Evolutionary conservation across 2,329 filamentous ascomycete genomes (phyloP), one percentile per base, ranked within the genome.

Genomic region (Lachnellula arida): DNA sequence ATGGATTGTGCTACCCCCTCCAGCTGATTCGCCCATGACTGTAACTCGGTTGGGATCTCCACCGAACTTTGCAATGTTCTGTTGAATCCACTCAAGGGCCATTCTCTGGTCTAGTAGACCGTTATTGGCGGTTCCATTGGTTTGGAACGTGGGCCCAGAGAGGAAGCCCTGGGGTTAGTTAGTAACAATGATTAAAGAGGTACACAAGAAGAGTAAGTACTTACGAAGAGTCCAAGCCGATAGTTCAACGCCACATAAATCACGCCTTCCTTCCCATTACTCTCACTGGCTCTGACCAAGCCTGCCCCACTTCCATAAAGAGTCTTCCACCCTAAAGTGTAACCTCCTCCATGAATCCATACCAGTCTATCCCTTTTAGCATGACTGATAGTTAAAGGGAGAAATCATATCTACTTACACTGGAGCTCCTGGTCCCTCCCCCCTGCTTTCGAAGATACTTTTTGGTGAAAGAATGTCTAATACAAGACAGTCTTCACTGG

Each of bases 51-150:
- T 65, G 0, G 73, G 68, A 64, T 82, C 76, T 14, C 81, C 81
- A 3, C 81, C 80, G 60, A 84, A 84, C 11, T 74, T 66, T 59
- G 75, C 68, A 47, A 82, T 81, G 59, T 81, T 69, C 42, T 75
- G 64, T 53, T 79, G 74, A 2, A 84, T 74, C 82, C 82, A 85
- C 60, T 82, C 70, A 5, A 85, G 69, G 22, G 79, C 79, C 23
- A 81, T 70, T 12, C 78, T 73, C 63, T 84, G 81, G 56, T 84
- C 80, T 51, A 76, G 71, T 0, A 82, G 68, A 2, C 74, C 80
- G 8, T 73, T 74, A 61, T 82, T 82, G 2, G 76, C 69, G 3
- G 71, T 72, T 4, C 76, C 78, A 56, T 74, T 68, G 12, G 49
- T 61, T 34, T 37, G 71, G 46, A 78, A 69, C 19, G 67, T 75